Base-by-base conservation (phyloP, 345 rosid species). In the Hevea brasiliensis region DNA sequence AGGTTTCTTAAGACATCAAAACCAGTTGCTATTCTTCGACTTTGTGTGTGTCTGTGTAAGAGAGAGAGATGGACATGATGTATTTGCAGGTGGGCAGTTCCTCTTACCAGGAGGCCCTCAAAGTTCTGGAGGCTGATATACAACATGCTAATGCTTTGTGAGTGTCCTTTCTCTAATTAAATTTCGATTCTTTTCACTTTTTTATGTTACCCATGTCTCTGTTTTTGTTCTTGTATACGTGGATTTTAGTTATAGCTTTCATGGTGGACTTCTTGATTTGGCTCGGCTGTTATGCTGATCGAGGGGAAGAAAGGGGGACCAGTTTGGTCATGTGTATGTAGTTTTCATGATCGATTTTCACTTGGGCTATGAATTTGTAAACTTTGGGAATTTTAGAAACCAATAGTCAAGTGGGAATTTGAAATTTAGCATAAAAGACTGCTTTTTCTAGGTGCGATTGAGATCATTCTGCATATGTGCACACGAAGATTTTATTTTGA, bases 81-180 rank as follows among this genome's bases (percentile, higher is more conserved):
- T 41, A 57, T 74, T 26, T 50, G 61, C 72, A 79, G 64, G 56
- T 74, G 56, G 66, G 37, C 50, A 65, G 60, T 35, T 74, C 82
- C 20, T 74, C 79, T 51, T 87, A 85, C 80, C 87, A 83, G 82
- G 98, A 94, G 69, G 89, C 93, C 24, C 82, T 94, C 72, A 89
- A 92, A 70, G 86, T 83, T 68, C 68, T 94, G 35, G 98, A 94
- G 82, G 92, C 93, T 74, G 98, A 94, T 76, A 85, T 94, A 7
- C 92, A 90, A 41, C 91, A 87, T 81, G 98, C 98, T 21, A 94
- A 94, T 85, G 82, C 87, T 74, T 78, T 94, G 98, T 94, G 68
- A 87, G 98, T 87, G 77, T 75, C 21, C 10, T 42, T 63, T 44
- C 15, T 10, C 4, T 61, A 35, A 18, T 14, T 69, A 21, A 13